These are phyloP conservation scores for Dendrocalamus sinicus DNA, from an alignment of 176 grass and related monocot genomes.

Conservation along the genomic window DNA sequence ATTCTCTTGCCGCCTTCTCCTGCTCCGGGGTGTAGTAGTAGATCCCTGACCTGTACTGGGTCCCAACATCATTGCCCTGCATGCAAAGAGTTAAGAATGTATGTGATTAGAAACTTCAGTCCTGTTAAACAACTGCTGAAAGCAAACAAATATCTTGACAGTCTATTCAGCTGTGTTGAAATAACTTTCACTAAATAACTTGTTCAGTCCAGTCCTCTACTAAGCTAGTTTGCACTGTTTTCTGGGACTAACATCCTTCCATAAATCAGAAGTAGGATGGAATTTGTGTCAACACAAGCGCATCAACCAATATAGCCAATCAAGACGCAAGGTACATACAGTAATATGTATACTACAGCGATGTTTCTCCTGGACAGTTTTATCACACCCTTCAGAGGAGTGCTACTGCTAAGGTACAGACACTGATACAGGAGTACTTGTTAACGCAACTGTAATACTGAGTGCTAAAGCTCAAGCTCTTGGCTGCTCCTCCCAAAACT, in stretches of 20 bases:
- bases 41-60: conserved; percentile 93
- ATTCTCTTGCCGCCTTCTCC: conserved; percentile 66
- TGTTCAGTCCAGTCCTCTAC: background rate
- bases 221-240: background rate
- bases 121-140: background rate
- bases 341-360: background rate
- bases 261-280: background rate
- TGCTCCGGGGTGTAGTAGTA: conserved; percentile 91
- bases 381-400: background rate
- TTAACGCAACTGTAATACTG: background rate
- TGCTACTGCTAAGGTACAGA: background rate
- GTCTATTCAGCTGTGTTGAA: background rate
- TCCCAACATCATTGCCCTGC: conserved; percentile 91
- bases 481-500: background rate
- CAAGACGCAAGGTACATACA: background rate
- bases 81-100: background rate
- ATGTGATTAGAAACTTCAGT: background rate
- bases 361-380: background rate
- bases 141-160: background rate
- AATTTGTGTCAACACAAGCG: background rate
- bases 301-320: background rate
- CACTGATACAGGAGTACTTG: background rate
- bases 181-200: background rate
- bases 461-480: background rate
- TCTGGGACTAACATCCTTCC: background rate